Evolutionary conservation across 495 filamentous ascomycete species (phyloP), one percentile per base, ranked within the genome.

Genomic region (Trichoderma gamsii): DNA sequence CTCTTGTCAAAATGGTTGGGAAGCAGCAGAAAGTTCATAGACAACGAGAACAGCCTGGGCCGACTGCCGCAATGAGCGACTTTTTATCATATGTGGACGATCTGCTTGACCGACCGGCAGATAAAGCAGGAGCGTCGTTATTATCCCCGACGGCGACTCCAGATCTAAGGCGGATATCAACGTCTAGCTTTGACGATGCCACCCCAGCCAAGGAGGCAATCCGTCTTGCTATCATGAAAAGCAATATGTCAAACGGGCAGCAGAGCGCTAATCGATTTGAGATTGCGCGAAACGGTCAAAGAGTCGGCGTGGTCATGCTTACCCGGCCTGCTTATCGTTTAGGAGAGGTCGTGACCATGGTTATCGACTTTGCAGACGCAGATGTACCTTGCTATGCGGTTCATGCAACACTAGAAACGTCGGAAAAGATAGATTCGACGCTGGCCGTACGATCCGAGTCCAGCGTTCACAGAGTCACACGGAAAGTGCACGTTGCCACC

Each of bases 291-390:
- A 91, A 92, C 74, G 92, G 93, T 41, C 82, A 85, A 64, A 89
- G 89, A 29, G 92, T 99, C 41, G 95, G 90, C 9, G 90, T 92
- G 4, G 85, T 98, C 61, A 92, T 91, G 71, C 85, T 99, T 35
- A 89, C 92, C 25, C 88, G 96, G n/a, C 91, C 96, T 0, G 88
- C 94, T 0, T 97, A 97, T 79, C 86, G 93, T 52, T 84, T 98
- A 12, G 95, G 95, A 41, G 95, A 99, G 75, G 87, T 88, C 0
- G 85, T 99, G 29, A 89, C 87, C 32, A 87, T 89, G 43, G 89
- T 88, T 5, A 83, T 99, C 51, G 92, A 98, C 74, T 96, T 98
- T 72, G 80, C 84, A 9, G 79, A 84, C 38, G 87, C 89, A 1
- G 83, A 90, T 51, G 84, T 94, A 49, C 88, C 90, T 7, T 92